Base-by-base conservation (phyloP, 257 asterid genomes). In the Solanum bulbocastanum region DNA sequence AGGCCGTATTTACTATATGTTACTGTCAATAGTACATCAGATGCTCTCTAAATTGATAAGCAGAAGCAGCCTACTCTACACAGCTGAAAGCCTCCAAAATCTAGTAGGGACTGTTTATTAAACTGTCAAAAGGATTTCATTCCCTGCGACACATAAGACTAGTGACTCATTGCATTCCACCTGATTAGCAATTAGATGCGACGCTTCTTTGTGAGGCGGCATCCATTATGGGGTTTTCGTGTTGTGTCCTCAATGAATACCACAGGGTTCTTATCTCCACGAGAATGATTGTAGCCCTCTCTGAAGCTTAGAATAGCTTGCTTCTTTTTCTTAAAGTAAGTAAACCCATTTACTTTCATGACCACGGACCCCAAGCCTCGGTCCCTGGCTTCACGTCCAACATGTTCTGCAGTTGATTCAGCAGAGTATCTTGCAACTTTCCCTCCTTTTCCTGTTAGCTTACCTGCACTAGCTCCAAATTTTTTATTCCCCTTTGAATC, bases 221-320 rank as follows among this genome's bases (percentile, higher is more conserved):
- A 97, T 22, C 99, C 99, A 39, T 96, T 97, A 84, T 97, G 99
- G 11, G 99, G 95, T 32, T 91, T 92, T 12, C 98, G 89, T 23
- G 99, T 97, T 1, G 98, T 95, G 88, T 97, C 99, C 93, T 97
- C 99, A 18, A 96, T 87, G 91, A 89, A 93, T 6, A 97, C 98
- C 46, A 96, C 85, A 6, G 98, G 99, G 86, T 91, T 92, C 87
- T 75, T 84, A 85, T 93, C 97, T 36, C 94, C 95, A 20, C 97
- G 91, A 25, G 96, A 94, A 88, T 92, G 90, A 15, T 94, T 89
- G 52, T 91, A 97, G n/a, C 99, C 99, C 22, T 96, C 99, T 88
- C 90, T 95, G 74, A 96, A 93, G 86, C 96, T 91, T 89, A 95
- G 89, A 84, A 96, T 93, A 7, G 98, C 95, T 42, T 92, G 95